Conservation (phyloP, 768 basidiomycete genomes). For the Pleurotus eryngii region DNA sequence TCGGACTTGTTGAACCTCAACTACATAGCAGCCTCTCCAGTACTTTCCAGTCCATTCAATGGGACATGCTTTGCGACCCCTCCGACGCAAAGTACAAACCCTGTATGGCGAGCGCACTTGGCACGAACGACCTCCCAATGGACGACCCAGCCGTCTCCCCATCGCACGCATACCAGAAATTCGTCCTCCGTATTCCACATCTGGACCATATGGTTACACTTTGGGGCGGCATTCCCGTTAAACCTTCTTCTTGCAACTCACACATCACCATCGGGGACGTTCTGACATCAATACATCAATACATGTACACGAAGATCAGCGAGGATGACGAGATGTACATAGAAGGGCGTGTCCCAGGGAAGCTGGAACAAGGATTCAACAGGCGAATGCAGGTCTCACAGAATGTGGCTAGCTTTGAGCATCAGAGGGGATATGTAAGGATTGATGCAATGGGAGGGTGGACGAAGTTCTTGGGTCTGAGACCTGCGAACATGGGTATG, state of each 20-base stretch:
- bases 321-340: neutral
- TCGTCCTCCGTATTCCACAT: neutral
- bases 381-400: neutral
- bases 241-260: neutral
- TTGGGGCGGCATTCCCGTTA: constrained; percentile 1
- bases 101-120: neutral
- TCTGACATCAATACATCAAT: neutral
- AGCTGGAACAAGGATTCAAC: neutral
- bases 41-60: neutral
- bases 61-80: neutral
- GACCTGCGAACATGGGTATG: neutral
- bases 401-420: neutral
- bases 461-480: constrained; percentile 3
- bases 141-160: neutral
- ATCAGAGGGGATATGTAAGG: neutral
- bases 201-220: constrained; percentile 1
- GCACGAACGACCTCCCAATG: neutral
- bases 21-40: neutral
- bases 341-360: neutral
- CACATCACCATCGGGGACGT: neutral
- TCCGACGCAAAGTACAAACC: neutral
- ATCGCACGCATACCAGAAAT: neutral
- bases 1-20: neutral
- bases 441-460: constrained; percentile 5
- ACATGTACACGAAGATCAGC: neutral